phyloP scores from a whole-genome alignment of 2,329 filamentous ascomycete species.

The Xylariaceae sp. region DNA sequence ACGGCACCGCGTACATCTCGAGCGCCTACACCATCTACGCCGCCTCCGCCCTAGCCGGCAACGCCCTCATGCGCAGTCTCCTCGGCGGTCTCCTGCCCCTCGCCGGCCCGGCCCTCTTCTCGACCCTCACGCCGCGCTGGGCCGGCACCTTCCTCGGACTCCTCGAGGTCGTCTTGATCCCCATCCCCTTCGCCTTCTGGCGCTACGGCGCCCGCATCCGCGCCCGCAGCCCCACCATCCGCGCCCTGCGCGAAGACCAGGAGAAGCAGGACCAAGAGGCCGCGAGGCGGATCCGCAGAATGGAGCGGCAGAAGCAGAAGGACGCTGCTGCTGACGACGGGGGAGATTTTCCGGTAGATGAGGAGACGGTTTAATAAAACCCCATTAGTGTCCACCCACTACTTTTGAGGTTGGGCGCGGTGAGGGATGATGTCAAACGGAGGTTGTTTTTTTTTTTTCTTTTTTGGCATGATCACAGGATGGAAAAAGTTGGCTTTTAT shows the following conservation, averaged over 20 bases:
- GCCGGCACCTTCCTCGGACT: slow-evolving; percentile 69
- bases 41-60: slow-evolving; percentile 73
- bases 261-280: slow-evolving; percentile 34
- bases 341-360: too few species aligned
- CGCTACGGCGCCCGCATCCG: slow-evolving; percentile 51
- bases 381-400: too few species aligned
- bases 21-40: slow-evolving; percentile 76
- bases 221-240: slow-evolving; percentile 44
- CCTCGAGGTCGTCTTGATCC: slow-evolving; percentile 67
- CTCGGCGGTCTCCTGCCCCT: slow-evolving; percentile 76
- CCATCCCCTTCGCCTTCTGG: slow-evolving; percentile 77
- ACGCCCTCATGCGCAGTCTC: slow-evolving; percentile 65
- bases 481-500: too few species aligned
- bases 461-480: too few species aligned
- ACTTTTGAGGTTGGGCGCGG: too few species aligned
- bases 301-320: slow-evolving; percentile 24
- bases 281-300: slow-evolving; percentile 20
- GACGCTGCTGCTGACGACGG: not conserved
- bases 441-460: too few species aligned
- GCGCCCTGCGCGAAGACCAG: slow-evolving; percentile 41
- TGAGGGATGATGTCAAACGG: too few species aligned
- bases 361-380: too few species aligned
- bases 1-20: slow-evolving; percentile 73
- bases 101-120: slow-evolving; percentile 68
- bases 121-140: slow-evolving; percentile 66